These are phyloP conservation scores for Melaleuca quinquenervia DNA, from an alignment of 345 rosid species.

Conservation along the genomic window DNA sequence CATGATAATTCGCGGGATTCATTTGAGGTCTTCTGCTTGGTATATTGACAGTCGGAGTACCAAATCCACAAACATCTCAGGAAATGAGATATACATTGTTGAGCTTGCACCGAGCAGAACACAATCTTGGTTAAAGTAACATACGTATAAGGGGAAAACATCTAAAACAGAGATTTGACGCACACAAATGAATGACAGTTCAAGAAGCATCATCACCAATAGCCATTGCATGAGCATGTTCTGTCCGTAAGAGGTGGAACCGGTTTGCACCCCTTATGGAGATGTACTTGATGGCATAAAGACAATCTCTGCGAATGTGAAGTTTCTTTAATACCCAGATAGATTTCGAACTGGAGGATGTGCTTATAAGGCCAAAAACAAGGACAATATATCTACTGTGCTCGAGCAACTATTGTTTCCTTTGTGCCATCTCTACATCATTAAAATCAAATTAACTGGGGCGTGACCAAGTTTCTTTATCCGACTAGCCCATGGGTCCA, in stretches of 20 bases:
- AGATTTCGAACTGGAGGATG: not conserved
- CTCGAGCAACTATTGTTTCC: not conserved
- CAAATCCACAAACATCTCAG: not conserved
- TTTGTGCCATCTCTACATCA: not conserved
- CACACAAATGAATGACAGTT: not conserved
- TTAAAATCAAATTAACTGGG: too few species aligned
- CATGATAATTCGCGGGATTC: not conserved
- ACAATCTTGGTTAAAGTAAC: not conserved
- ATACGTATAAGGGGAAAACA: not conserved
- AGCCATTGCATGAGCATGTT: slow-evolving; percentile 49
- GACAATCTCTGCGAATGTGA: slow-evolving; percentile 52
- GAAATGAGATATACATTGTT: too few species aligned
- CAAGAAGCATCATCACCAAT: slow-evolving; percentile 21
- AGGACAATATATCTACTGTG: not conserved
- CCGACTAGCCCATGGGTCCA: not conserved
- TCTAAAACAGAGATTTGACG: not conserved
- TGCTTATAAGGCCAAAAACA: not conserved
- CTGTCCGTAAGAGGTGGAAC: slow-evolving; percentile 56
- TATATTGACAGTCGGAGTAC: not conserved
- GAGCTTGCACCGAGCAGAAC: not conserved
- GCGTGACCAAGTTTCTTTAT: not conserved
- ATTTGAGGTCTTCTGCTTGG: not conserved
- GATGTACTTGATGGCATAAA: slow-evolving; percentile 44
- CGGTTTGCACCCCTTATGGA: slow-evolving; percentile 49
- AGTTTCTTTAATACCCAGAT: slow-evolving; percentile 33